phyloP scores from a whole-genome alignment of 2,329 filamentous ascomycete species.

The Xylariaceae sp. region DNA sequence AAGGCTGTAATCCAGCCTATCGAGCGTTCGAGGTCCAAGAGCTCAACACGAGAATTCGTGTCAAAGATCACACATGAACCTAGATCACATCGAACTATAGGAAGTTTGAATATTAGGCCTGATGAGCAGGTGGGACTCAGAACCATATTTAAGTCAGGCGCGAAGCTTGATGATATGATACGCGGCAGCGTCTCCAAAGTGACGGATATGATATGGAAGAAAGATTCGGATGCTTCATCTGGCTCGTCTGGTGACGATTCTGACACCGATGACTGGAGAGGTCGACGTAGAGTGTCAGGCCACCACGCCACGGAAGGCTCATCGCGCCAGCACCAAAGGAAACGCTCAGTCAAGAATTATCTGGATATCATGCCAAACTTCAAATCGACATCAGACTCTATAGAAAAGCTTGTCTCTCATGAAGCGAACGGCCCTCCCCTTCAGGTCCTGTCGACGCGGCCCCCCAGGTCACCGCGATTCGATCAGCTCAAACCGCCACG shows the following conservation, averaged over 20 bases:
- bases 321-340: constrained; percentile 29
- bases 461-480: constrained; percentile 41
- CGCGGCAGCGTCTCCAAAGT: constrained; percentile 52
- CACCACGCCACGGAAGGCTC: constrained; percentile 34
- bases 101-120: constrained; percentile 42
- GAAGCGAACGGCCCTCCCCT: constrained; percentile 17
- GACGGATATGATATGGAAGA: constrained; percentile 53
- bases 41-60: constrained; percentile 34
- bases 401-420: constrained; percentile 20
- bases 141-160: constrained; percentile 71
- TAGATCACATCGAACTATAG: constrained; percentile 44
- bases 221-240: constrained; percentile 39
- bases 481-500: constrained; percentile 45
- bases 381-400: constrained; percentile 32
- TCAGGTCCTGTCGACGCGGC: constrained; percentile 27
- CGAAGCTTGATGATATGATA: constrained; percentile 63
- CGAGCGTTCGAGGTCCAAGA: constrained; percentile 34
- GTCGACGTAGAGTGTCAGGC: constrained; percentile 34
- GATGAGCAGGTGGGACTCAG: constrained; percentile 55
- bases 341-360: constrained; percentile 38
- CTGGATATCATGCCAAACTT: constrained; percentile 50
- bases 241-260: constrained; percentile 45
- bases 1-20: constrained; percentile 27
- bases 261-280: constrained; percentile 40
- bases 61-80: constrained; percentile 40